Evolutionary conservation across 2,329 filamentous ascomycete species (phyloP).

Genomic region (Colletotrichum lupini): DNA sequence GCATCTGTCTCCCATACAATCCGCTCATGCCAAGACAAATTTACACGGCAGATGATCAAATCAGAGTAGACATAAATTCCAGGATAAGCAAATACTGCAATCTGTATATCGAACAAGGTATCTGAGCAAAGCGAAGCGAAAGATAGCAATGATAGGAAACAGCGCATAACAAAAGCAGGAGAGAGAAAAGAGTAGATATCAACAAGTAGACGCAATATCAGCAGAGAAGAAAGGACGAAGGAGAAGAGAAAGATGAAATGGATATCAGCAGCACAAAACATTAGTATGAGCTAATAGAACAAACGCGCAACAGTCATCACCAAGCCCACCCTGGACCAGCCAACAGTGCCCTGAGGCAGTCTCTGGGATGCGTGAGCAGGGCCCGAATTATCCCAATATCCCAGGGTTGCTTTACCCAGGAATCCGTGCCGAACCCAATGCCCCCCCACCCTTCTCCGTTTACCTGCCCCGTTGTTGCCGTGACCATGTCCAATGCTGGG

Average conservation of each 20-base stretch:
- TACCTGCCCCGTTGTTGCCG: constrained; percentile 56
- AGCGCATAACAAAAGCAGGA: constrained; percentile 17
- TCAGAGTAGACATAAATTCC: constrained; percentile 24
- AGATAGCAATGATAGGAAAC: constrained; percentile 19
- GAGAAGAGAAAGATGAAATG: constrained; percentile 55
- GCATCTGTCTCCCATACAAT: background rate
- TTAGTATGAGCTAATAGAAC: constrained; percentile 53
- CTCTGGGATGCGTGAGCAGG: constrained; percentile 55
- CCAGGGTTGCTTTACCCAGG: constrained; percentile 40
- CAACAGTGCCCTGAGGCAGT: constrained; percentile 56
- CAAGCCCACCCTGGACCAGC: constrained; percentile 63
- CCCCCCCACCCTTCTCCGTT: constrained; percentile 41
- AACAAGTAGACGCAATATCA: constrained; percentile 44
- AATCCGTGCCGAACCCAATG: constrained; percentile 50
- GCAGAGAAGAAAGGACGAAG: constrained; percentile 41
- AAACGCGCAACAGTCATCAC: constrained; percentile 48
- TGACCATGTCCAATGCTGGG: constrained; percentile 45
- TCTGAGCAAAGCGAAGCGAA: constrained; percentile 50
- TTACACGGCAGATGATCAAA: constrained; percentile 21
- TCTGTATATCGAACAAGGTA: constrained; percentile 71
- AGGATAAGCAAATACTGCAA: constrained; percentile 39
- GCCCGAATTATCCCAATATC: constrained; percentile 45
- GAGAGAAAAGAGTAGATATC: constrained; percentile 39
- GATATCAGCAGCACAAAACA: constrained; percentile 52
- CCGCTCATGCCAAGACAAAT: constrained; percentile 1